Base-by-base conservation (phyloP, 805 yeast genomes). In the Ogataea zsoltii region DNA sequence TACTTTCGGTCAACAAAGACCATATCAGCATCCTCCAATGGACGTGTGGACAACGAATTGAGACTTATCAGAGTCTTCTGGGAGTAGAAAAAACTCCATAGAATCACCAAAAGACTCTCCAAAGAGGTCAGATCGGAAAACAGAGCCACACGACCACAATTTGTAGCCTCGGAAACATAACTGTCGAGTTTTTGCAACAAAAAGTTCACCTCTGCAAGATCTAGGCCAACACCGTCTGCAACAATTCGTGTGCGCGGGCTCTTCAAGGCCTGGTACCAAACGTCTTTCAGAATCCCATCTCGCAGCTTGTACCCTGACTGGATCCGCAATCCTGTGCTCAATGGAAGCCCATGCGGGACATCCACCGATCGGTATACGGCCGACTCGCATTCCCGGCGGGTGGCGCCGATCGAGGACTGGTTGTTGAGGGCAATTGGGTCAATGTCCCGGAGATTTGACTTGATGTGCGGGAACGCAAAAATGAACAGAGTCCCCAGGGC, bases 361-460 rank as follows among this genome's bases (percentile, higher is more conserved):
- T 85, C 81, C 37, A 80, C 80, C 41, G 89, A 84, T 51, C 94
- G 75, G 63, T 86, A 83, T 10, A 86, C 70, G 0, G 96, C 91
- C 13, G 91, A 78, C 61, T 90, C 96, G 40, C 76, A 72, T 4
- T 72, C 70, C 34, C 75, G 70, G n/a, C 96, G 71, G 1, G 88
- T 83, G 5, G 82, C 67, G 2, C 85, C 77, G 28, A 84, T 65
- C 16, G 81, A 72, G 1, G 95, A 76, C 63, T 90, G 97, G 54
- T 79, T 76, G 30, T 67, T 62, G 26, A 84, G 65, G 11, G 83
- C 83, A 28, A 79, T 65, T 37, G 77, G 79, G 44, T 77, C 77
- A 21, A 83, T 76, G 54, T 85, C 90, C 41, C 75, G 72, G 30
- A 74, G 55, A 41, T 66, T 63, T 15, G 71, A 67, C 11, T 47